Evolutionary conservation across 305 asterid species (phyloP).

Genomic region (Salvia sclarea): DNA sequence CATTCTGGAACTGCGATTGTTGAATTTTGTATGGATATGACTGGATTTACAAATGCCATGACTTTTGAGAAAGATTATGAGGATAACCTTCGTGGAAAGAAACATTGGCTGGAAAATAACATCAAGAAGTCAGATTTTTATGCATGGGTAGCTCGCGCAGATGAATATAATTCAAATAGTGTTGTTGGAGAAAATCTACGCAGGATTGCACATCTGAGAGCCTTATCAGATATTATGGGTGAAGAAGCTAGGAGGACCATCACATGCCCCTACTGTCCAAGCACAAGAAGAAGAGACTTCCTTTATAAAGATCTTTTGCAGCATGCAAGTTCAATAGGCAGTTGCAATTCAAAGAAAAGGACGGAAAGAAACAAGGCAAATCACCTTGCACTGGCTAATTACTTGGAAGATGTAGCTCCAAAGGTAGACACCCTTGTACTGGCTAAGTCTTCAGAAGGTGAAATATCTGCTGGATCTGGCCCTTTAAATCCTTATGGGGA

Average conservation of each 20-base stretch:
- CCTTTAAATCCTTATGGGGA: conserved; percentile 39
- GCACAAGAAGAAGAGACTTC: conserved; percentile 50
- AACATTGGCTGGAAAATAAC: conserved; percentile 50
- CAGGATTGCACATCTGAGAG: conserved; percentile 74
- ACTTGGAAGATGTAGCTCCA: conserved; percentile 46
- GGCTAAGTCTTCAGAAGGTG: conserved; percentile 48
- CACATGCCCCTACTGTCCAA: conserved; percentile 72
- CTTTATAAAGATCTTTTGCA: conserved; percentile 53
- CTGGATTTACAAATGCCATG: conserved; percentile 62
- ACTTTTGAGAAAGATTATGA: conserved; percentile 59
- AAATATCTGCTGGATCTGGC: conserved; percentile 40
- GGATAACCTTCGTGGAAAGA: conserved; percentile 57
- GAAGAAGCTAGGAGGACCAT: conserved; percentile 77
- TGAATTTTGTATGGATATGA: conserved; percentile 62
- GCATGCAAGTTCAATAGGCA: conserved; percentile 53
- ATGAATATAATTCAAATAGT: conserved; percentile 59
- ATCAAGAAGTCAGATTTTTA: conserved; percentile 49
- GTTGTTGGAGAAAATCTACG: conserved; percentile 82
- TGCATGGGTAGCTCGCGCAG: conserved; percentile 94
- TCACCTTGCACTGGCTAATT: conserved; percentile 56
- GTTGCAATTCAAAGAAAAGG: conserved; percentile 49
- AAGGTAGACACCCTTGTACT: conserved; percentile 46
- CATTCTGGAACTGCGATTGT: conserved; percentile 75
- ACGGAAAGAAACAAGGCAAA: conserved; percentile 47
- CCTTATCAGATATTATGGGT: conserved; percentile 74